Base-by-base conservation (phyloP, 805 yeast genomes). In the Ogataea degrootiae region DNA sequence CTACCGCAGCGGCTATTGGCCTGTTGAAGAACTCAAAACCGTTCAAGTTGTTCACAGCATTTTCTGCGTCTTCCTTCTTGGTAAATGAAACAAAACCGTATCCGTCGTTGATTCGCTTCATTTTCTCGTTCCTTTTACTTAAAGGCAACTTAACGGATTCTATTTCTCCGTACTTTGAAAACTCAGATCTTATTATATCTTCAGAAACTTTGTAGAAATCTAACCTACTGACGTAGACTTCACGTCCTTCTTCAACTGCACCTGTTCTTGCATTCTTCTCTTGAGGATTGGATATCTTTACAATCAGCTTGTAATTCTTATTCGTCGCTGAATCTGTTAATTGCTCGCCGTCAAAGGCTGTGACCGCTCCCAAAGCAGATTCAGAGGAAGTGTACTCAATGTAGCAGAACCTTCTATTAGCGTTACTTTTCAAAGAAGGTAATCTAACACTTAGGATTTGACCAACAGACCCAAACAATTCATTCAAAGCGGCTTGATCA, bases 361-460 rank as follows among this genome's bases (percentile, higher is more conserved):
- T 49, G 1, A 76, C 67, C 0, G 86, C 84, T 0, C 53, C 43
- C 0, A 59, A 41, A 0, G 87, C 85, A 16, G 65, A 66, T n/a
- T 69, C 68, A 0, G 74, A 46, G 5, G 68, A 58, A 0, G 63
- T 46, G 53, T 67, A 82, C 55, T 86, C 94, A 15, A 85, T 71
- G 58, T 87, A 88, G 52, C 92, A 86, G 59, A 88, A 88, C 31
- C 95, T 62, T 47, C 94, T 71, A 31, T 74, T 73, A 5, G 77
- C 60, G 54, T 78, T 77, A 41, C 66, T 72, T 40, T 71, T 72
- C 48, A 82, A 73, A 0, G 87, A 76, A 0, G 96, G 96, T 34
- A 86, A 69, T 43, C 96, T 67, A 0, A 83, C 66, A 43, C 77
- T 74, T 1, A 77, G 50, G 3, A 81, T 40, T 11, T 48, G 47